phyloP scores from a whole-genome alignment of 371 early-diverging fungal species.

The Dichotomocladium elegans region DNA sequence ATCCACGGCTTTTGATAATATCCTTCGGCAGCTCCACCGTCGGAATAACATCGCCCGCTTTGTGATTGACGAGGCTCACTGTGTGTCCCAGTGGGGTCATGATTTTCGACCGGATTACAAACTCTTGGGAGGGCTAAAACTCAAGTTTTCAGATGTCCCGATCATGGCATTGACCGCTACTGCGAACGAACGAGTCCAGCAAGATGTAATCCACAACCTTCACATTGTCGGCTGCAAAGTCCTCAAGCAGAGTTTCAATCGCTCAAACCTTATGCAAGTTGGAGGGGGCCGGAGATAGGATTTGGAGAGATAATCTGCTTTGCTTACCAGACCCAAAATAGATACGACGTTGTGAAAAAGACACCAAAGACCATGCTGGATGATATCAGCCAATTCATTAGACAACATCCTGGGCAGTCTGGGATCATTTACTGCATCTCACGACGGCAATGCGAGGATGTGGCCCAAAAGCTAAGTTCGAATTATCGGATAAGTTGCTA shows the following conservation, averaged over 20 bases:
- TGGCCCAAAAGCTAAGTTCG: conserved; percentile 66
- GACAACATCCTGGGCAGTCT: conserved; percentile 64
- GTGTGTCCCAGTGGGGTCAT: conserved; percentile 97
- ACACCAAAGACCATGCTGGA: conserved; percentile 41
- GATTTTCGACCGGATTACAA: conserved; percentile 92
- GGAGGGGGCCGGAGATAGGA: too few species aligned
- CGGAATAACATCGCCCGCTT: conserved; percentile 76
- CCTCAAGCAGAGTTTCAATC: conserved; percentile 88
- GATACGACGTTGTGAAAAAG: conserved; percentile 74
- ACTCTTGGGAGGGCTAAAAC: conserved; percentile 61
- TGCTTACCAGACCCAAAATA: neutral
- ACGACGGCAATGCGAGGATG: conserved; percentile 84
- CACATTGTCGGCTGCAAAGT: conserved; percentile 65
- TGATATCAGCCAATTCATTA: conserved; percentile 29
- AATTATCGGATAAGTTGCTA: conserved; percentile 50
- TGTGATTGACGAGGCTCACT: conserved; percentile 99
- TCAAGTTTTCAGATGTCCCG: conserved; percentile 76
- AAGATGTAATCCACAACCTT: conserved; percentile 68
- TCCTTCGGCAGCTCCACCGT: conserved; percentile 55
- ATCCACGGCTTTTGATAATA: conserved; percentile 60
- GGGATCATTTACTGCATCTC: conserved; percentile 98
- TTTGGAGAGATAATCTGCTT: neutral
- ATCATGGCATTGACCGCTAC: conserved; percentile 99
- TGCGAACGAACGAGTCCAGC: conserved; percentile 89
- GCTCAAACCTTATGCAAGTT: conserved; percentile 66